Evolutionary conservation across 2,329 filamentous ascomycete genomes (phyloP), one percentile per base, ranked within the genome.

Genomic region (Camptophora hylomeconis): DNA sequence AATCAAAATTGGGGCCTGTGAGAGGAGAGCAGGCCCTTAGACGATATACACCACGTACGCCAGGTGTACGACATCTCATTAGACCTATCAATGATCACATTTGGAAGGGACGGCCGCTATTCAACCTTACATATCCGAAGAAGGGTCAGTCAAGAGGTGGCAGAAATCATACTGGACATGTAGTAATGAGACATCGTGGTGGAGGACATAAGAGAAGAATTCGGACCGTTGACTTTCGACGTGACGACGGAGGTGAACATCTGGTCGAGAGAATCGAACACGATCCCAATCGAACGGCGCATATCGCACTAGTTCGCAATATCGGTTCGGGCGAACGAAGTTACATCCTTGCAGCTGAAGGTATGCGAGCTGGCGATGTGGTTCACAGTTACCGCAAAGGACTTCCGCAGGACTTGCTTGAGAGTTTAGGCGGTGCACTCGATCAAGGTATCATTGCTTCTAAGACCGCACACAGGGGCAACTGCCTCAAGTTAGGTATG

Each of bases 401-500:
- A 41, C 89, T 98, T 35, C 89, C 92, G 1, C 66, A 80, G 39
- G 79, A 89, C 40, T 62, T 98, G 32, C 69, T 94, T 47, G 75
- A 79, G 28, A 84, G 76, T 50, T 95, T 98, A 86, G 89, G 89
- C 37, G 87, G 89, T 44, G 62, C 77, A 22, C 70, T 94, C 28
- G 89, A 98, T 65, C 84, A 87, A 7, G 92, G 92, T 77, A 82
- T 98, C 53, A 61, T 98, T 38, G 89, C 92, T 5, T 81, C 89
- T 17, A 89, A 82, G 61, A 98, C 92, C 14, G 86, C 84, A 1
- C 86, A 86, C 62, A 72, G 83, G 48, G 89, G 89, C 31, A 98
- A 98, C 56, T 98, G 89, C 52, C 59, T 98, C 44, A 89, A 89
- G 9, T 65, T 98, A 51, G 81, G 92, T 57, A 89, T 98, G 76